Base-by-base conservation (phyloP, 495 filamentous ascomycete species). In the Hapsidospora chrysogenum region DNA sequence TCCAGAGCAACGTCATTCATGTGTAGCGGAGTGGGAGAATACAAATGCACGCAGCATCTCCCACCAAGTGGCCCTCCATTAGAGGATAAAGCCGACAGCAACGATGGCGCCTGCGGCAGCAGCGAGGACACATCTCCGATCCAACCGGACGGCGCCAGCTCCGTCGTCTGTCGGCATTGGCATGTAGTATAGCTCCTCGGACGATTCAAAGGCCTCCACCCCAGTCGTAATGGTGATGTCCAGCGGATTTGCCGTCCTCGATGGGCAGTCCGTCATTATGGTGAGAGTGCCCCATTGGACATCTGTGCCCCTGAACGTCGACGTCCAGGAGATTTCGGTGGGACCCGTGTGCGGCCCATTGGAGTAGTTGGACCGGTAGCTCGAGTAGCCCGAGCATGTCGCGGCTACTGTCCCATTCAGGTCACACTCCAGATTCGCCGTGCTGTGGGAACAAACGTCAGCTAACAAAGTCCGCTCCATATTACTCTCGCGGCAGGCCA, bases 211-310 rank as follows among this genome's bases (percentile, higher is more conserved):
- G 6, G 34, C 31, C n/a, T 38, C 27, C 31, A 18, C 25, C n/a
- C n/a, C n/a, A 14, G 31, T 39, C 5, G 41, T 48, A 4, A 33
- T 44, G 8, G 47, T 40, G 16, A 50, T 43, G 23, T 48, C 39
- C 10, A 44, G 45, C 2, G 41, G 46, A 23, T 26, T 43, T 13
- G 49, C 38, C 1, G 36, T 28, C 17, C 13, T 16, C 1, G 53
- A 40, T 9, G 52, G 52, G 7, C 44, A 44, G 2, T 39, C 29
- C 3, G 44, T 31, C 17, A 62, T 45, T n/a, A n/a, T n/a, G n/a
- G 57, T 60, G 21, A 62, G 36, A 17, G 46, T 47, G 9, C 41
- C 57, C 58, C 55, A 62, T 4, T 36, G 37, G 10, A 56, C 51
- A 3, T 51, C 36, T n/a, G 44, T 8, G 6, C 44, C 52, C 6